Evolutionary conservation across 768 basidiomycete species (phyloP).

Genomic region (Russula earlei): DNA sequence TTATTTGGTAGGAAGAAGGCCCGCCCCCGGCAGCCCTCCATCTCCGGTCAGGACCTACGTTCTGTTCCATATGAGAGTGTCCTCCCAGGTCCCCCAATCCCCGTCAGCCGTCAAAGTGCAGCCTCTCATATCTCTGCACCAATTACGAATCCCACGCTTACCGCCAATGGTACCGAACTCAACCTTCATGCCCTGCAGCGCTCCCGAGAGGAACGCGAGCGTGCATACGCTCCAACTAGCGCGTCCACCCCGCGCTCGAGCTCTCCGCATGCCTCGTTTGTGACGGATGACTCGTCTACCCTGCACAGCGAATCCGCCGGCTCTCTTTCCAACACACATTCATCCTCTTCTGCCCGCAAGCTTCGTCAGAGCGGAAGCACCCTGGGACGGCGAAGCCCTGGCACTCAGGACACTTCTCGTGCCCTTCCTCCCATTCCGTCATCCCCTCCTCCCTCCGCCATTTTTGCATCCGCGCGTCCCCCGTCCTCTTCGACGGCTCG

Average conservation of each 20-base stretch:
- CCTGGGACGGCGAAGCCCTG: conserved; percentile 37
- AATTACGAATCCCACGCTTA: conserved; percentile 74
- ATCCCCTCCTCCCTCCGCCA: conserved; percentile 20
- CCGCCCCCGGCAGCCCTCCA: conserved; percentile 52
- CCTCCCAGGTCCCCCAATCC: conserved; percentile 47
- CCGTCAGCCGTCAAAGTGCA: conserved; percentile 31
- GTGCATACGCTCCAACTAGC: conserved; percentile 35
- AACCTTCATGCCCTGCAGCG: conserved; percentile 50
- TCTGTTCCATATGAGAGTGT: conserved; percentile 70
- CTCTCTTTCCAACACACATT: conserved; percentile 28
- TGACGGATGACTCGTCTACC: conserved; percentile 50
- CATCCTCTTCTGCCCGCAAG: conserved; percentile 31
- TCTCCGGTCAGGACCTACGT: conserved; percentile 49
- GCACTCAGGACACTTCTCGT: conserved; percentile 45
- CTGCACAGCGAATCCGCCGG: conserved; percentile 42
- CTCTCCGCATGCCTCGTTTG: conserved; percentile 42
- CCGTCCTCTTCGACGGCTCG: conserved; percentile 32
- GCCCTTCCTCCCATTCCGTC: conserved; percentile 27
- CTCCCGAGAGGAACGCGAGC: conserved; percentile 46
- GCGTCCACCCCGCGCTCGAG: conserved; percentile 32
- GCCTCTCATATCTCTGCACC: conserved; percentile 59
- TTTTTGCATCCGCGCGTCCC: conserved; percentile 25
- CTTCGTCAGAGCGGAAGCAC: conserved; percentile 44
- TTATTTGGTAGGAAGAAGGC: conserved; percentile 52
- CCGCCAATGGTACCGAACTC: conserved; percentile 59